Conservation (phyloP, 176 grass and related monocot genomes). For the Hsuehochloa calcarea region DNA sequence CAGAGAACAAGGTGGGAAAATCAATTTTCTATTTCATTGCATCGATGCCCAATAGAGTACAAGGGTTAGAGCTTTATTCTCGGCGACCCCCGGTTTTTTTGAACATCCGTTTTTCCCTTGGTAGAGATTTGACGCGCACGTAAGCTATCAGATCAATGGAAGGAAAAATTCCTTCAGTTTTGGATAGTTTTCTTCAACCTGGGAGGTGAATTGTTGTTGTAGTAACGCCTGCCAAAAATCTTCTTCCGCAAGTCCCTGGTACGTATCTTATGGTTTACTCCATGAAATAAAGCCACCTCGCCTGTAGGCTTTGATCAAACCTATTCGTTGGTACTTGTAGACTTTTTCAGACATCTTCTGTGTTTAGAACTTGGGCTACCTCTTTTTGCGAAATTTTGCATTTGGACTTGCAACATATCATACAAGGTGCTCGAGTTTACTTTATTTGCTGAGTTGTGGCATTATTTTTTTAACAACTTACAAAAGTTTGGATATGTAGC, state of each 20-base stretch:
- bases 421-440: not conserved
- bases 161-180: not conserved
- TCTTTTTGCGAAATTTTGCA: not conserved
- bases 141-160: not conserved
- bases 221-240: not conserved
- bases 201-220: not conserved
- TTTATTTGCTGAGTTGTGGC: not conserved
- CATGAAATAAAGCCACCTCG: not conserved
- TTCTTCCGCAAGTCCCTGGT: not conserved
- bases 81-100: not conserved
- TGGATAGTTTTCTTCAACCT: not conserved
- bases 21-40: no score
- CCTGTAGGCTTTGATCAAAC: not conserved
- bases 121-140: not conserved
- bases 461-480: not conserved
- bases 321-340: not conserved
- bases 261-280: constrained; percentile 16
- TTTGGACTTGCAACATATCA: not conserved
- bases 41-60: no score
- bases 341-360: not conserved
- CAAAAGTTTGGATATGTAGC: not conserved
- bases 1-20: no score
- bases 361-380: no score
- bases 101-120: not conserved
- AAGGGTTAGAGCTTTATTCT: no score